Percentiles rank a stretch among this genome's conserved stretches.
Evolutionary conservation across 2,329 filamentous ascomycete genomes (phyloP).

Genomic region (Fusarium nisikadoi): DNA sequence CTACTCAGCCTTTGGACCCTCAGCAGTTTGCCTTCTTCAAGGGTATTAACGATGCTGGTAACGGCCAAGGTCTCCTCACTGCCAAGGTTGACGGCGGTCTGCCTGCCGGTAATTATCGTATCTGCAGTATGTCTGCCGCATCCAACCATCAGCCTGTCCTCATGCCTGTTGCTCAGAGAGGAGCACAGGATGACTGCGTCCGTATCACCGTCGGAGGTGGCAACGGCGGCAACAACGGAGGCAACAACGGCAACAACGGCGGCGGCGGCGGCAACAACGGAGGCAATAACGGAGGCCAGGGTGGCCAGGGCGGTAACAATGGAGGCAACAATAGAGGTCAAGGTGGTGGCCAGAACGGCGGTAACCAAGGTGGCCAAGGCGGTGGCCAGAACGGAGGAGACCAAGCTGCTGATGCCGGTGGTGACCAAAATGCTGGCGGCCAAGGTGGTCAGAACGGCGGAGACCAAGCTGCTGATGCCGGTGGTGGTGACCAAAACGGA

Average conservation of each 20-base stretch:
- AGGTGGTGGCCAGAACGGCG: constrained; percentile 14
- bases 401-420: constrained; percentile 23
- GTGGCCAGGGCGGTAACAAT: not conserved
- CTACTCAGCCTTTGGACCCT: constrained; percentile 63
- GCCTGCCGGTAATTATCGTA: constrained; percentile 70
- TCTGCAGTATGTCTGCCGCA: constrained; percentile 72
- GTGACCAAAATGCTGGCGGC: constrained; percentile 18
- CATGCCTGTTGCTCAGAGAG: constrained; percentile 75
- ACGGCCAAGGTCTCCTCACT: constrained; percentile 64
- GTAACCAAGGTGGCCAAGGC: constrained; percentile 28
- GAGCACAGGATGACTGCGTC: constrained; percentile 72
- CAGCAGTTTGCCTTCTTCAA: constrained; percentile 71
- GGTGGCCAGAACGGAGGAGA: constrained; percentile 19
- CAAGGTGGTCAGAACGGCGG: not conserved
- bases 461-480: too few relatives aligned
- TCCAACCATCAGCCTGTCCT: constrained; percentile 74
- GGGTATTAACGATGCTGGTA: constrained; percentile 71
- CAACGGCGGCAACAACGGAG: constrained; percentile 19
- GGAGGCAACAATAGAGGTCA: constrained; percentile 1
- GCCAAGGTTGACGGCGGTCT: constrained; percentile 68
- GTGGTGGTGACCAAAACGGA: not conserved
- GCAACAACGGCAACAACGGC: constrained; percentile 16
- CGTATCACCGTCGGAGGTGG: constrained; percentile 65
- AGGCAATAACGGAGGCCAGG: not conserved
- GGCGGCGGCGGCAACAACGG: constrained; percentile 4